Evolutionary conservation across 140 eudicot species (phyloP).

Genomic region (Anethum foeniculum): DNA sequence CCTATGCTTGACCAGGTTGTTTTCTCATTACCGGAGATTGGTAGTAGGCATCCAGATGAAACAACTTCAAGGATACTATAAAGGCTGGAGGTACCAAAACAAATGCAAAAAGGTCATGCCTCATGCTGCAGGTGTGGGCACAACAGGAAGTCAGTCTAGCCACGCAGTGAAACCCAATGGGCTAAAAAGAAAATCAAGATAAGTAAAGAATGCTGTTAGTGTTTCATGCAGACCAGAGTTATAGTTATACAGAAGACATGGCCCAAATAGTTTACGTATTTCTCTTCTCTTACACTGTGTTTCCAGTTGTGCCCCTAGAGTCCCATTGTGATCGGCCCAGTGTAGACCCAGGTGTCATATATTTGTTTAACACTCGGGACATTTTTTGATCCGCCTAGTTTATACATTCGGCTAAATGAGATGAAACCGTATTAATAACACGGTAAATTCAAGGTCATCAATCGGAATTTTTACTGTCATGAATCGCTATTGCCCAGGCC

Average conservation of each 20-base stretch:
- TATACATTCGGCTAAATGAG: no score
- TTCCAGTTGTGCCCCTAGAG: no score
- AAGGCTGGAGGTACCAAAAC: slow-evolving; percentile 76
- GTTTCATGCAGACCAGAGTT: not conserved
- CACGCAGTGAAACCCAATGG: slow-evolving; percentile 70
- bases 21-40: slow-evolving; percentile 26
- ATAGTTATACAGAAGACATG: slow-evolving; percentile 11
- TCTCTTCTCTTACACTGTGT: no score
- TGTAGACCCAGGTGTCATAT: no score
- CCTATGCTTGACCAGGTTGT: slow-evolving; percentile 30
- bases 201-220: slow-evolving; percentile 2
- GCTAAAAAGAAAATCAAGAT: slow-evolving; percentile 48
- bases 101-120: slow-evolving; percentile 66
- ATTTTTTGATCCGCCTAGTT: no score
- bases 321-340: no score
- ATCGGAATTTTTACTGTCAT: no score
- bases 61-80: slow-evolving; percentile 80
- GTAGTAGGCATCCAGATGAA: slow-evolving; percentile 53
- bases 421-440: no score
- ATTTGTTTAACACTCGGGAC: no score
- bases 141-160: slow-evolving; percentile 23
- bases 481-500: no score
- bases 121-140: slow-evolving; percentile 35
- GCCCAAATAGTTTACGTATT: slow-evolving; percentile 12
- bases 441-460: no score